phyloP scores from a whole-genome alignment of 2,329 filamentous ascomycete genomes.

The Aspergillus udagawae region DNA sequence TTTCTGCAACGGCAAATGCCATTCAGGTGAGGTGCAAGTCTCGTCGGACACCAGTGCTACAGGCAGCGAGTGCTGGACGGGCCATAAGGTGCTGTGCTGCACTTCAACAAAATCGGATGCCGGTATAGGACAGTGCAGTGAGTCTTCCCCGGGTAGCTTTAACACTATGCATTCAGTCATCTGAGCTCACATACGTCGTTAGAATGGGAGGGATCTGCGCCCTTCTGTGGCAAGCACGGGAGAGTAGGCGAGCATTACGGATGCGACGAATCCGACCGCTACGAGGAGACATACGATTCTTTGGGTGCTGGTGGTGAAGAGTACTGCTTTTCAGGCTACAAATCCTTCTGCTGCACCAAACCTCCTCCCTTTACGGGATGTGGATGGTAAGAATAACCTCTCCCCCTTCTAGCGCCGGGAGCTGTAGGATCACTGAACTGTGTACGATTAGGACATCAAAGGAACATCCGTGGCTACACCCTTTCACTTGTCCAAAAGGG shows the following conservation, averaged over 20 bases:
- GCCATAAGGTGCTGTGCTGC: not conserved
- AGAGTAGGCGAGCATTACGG: not conserved
- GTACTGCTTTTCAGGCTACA: not conserved
- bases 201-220: not conserved
- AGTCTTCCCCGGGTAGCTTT: not conserved
- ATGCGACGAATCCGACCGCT: not conserved
- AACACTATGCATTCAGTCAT: not conserved
- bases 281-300: not conserved
- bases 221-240: not conserved
- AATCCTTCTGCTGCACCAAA: not conserved
- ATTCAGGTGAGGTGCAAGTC: not conserved
- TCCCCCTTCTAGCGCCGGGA: no score
- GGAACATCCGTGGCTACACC: no score
- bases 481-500: no score
- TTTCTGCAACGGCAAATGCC: not conserved
- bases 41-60: not conserved
- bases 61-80: not conserved
- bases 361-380: not conserved
- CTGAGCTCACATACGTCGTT: not conserved
- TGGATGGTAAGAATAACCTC: not conserved
- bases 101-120: not conserved
- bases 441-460: no score
- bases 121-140: not conserved
- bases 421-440: no score
- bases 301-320: not conserved